phyloP scores from a whole-genome alignment of 257 asterid species.

The Solanum corneliomulleri region DNA sequence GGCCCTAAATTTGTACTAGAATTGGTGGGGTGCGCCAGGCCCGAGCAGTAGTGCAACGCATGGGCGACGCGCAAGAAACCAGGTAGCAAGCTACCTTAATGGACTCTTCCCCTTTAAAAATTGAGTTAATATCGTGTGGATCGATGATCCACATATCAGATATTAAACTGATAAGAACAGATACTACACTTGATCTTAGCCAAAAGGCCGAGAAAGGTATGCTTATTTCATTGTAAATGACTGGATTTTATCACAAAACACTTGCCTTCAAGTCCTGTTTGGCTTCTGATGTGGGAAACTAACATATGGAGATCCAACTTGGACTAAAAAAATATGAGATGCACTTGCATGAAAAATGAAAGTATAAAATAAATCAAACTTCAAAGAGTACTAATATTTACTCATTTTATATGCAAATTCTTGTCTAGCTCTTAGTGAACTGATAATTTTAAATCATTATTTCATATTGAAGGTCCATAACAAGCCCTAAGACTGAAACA shows the following conservation, averaged over 20 bases:
- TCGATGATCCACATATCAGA: not conserved
- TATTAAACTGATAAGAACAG: not conserved
- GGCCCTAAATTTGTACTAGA: no score
- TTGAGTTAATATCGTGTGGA: not conserved
- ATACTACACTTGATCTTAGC: conserved; percentile 13
- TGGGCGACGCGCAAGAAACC: not conserved
- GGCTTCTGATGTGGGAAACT: not conserved
- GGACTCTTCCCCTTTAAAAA: not conserved
- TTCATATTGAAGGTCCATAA: not conserved
- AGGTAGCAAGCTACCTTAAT: not conserved
- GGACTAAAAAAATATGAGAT: not conserved
- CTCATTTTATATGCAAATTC: no score
- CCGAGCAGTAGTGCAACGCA: not conserved
- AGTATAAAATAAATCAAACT: not conserved
- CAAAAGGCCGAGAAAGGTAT: conserved; percentile 35
- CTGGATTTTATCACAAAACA: not conserved
- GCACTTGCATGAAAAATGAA: not conserved
- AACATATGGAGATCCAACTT: not conserved
- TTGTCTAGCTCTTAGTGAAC: no score
- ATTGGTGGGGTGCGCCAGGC: not conserved
- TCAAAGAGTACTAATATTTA: not conserved
- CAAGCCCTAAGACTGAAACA: not conserved
- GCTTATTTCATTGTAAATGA: not conserved
- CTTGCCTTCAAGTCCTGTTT: not conserved
- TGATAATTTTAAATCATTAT: no score